A percentile compares a stretch with the other conserved stretches of the same genome.
Evolutionary conservation across 139 green algal species (phyloP).

Genomic region (Volvox reticuliferus): DNA sequence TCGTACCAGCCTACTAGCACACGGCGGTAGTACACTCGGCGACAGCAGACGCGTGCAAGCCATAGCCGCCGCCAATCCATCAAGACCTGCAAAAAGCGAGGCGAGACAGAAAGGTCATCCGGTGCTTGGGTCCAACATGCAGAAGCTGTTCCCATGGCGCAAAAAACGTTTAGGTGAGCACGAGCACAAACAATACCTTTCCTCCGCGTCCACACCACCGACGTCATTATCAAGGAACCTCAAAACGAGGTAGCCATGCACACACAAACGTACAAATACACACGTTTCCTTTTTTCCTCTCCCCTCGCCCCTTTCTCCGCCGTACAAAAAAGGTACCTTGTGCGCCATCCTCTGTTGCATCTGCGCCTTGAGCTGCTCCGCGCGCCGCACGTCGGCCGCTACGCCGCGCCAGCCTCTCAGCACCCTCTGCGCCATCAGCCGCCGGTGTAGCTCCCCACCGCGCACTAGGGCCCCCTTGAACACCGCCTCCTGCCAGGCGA

Average conservation of each 20-base stretch:
- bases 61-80: background rate
- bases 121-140: no score
- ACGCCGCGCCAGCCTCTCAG: background rate
- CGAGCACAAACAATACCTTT: no score
- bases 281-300: no score
- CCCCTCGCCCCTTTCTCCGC: background rate
- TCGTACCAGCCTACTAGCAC: slow-evolving; percentile 55
- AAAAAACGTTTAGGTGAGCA: no score
- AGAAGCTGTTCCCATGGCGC: no score
- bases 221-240: no score
- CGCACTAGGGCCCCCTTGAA: background rate
- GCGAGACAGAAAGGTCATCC: no score
- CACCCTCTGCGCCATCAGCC: background rate
- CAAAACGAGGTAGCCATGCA: no score
- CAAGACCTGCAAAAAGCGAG: background rate
- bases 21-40: slow-evolving; percentile 40
- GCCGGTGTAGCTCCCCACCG: background rate
- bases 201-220: no score
- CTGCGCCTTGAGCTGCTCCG: background rate
- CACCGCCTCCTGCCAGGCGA: slow-evolving; percentile 50
- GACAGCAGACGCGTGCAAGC: slow-evolving; percentile 12
- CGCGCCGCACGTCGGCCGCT: background rate
- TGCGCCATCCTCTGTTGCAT: background rate
- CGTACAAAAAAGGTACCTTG: background rate
- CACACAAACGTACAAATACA: no score